Evolutionary conservation across 208 protist genomes (phyloP).

Genomic region (Trypanosoma cruzi): DNA sequence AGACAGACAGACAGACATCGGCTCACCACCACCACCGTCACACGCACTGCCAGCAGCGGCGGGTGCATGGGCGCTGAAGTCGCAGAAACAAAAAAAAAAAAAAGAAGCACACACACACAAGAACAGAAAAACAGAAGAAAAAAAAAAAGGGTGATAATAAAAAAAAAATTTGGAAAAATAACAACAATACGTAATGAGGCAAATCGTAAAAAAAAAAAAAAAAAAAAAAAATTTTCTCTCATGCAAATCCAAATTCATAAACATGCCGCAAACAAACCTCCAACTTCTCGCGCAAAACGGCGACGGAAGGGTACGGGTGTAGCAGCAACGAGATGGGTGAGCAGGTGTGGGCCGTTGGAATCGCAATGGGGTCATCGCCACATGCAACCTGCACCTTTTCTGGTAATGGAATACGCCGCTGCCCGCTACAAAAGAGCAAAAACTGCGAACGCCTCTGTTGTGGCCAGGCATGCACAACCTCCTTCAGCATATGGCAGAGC

Average conservation of each 20-base stretch:
- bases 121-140: background rate
- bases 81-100: background rate
- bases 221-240: constrained; percentile 23
- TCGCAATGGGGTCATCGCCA: constrained; percentile 69
- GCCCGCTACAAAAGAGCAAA: constrained; percentile 86
- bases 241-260: constrained; percentile 84
- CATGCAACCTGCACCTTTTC: constrained; percentile 81
- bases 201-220: background rate
- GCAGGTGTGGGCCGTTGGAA: constrained; percentile 91
- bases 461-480: constrained; percentile 61
- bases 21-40: too few relatives aligned
- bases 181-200: background rate
- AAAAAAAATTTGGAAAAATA: background rate
- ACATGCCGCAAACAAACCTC: constrained; percentile 67
- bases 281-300: constrained; percentile 59
- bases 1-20: background rate
- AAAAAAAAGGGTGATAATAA: background rate
- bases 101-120: background rate
- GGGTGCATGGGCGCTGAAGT: too few relatives aligned
- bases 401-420: constrained; percentile 79
- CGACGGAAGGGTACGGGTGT: constrained; percentile 66
- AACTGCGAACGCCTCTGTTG: constrained; percentile 65
- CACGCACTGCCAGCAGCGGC: too few relatives aligned
- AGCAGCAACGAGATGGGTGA: constrained; percentile 85
- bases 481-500: constrained; percentile 52